Evolutionary conservation across 1,284 basidiomycete species (phyloP), one percentile per base, ranked within the genome.

Genomic region (Trichosporon ovoides): DNA sequence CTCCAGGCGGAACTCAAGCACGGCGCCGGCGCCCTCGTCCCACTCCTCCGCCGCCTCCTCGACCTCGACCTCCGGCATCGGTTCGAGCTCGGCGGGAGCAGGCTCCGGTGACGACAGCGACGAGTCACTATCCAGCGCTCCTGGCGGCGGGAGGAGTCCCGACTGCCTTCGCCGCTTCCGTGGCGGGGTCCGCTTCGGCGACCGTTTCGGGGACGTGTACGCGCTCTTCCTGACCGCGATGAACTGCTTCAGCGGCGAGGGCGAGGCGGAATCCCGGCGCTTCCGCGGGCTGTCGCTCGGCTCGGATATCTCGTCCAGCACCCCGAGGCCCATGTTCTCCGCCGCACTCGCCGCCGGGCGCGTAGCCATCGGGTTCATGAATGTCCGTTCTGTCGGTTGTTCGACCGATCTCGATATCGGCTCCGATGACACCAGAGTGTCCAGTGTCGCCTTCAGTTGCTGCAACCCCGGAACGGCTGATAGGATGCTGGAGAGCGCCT

Each of bases 311-410:
- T 48, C 43, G 28, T 48, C 43, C 14, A 48, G 24, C 5, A 48
- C 28, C 4, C 22, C 43, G 22, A 48, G 28, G 3, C 43, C 43
- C 7, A 48, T 16, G 13, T 16, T 28, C 43, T 48, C 43, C 14
- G 43, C 43, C 5, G 43, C 55, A 0, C 28, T 38, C 7, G 60
- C 60, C 2, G 60, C 60, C 16, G 60, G 60, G 7, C 57, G 43
- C 4, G 60, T 62, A 12, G 60, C 60, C 10, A 38, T 56, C 7
- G 60, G 57, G 24, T 59, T 59, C 1, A 49, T 50, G 22, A 55
- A 48, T 2, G 12, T 16, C 7, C 40, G 59, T 5, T 52, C 34
- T 11, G 46, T 20, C 12, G 36, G 35, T 7, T 18, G 12, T 14
- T 13, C 40, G 59, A 16, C 46, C 22, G 38, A 35, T 18, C 20